Percentiles rank a stretch among this genome's conserved stretches.
phyloP scores from a whole-genome alignment of 2,329 filamentous ascomycete genomes.

The Colletotrichum chlorophyti region DNA sequence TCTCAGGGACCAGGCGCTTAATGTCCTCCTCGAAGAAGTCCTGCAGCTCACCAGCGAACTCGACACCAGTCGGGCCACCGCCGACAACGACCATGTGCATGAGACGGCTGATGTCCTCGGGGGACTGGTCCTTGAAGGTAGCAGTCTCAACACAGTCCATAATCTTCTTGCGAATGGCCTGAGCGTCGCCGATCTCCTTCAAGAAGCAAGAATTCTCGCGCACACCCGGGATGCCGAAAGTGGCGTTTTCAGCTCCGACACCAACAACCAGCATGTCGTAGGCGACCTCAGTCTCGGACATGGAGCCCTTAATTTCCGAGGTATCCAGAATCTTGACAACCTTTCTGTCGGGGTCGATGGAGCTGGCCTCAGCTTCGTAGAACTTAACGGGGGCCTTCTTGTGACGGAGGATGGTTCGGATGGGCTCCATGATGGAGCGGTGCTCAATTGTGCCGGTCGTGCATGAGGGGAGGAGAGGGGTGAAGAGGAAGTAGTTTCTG shows the following conservation, averaged over 20 bases:
- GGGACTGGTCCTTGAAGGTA: constrained; percentile 93
- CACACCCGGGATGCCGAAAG: constrained; percentile 96
- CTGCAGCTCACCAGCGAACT: constrained; percentile 97
- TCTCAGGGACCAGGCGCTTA: constrained; percentile 97
- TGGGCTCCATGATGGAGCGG: constrained; percentile 99
- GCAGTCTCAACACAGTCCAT: constrained; percentile 99
- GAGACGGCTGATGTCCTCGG: constrained; percentile 89
- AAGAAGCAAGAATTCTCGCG: constrained; percentile 96
- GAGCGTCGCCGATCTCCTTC: constrained; percentile 97
- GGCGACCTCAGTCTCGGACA: constrained; percentile 83
- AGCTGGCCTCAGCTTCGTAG: constrained; percentile 97
- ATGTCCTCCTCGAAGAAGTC: constrained; percentile 99
- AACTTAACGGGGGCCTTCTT: constrained; percentile 94
- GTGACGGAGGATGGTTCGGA: constrained; percentile 93
- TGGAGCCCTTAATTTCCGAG: constrained; percentile 88
- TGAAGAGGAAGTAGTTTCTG: constrained; percentile 99
- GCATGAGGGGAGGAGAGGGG: constrained; percentile 93
- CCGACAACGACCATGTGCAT: constrained; percentile 97
- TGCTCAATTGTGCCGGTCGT: constrained; percentile 98
- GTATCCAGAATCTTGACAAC: constrained; percentile 89
- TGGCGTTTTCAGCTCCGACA: constrained; percentile 97
- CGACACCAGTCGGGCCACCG: constrained; percentile 94
- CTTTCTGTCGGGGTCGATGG: constrained; percentile 92
- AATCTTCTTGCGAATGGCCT: constrained; percentile 96
- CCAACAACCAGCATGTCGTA: constrained; percentile 99